Base-by-base conservation (phyloP, 1,284 basidiomycete genomes). In the Malassezia vespertilionis region DNA sequence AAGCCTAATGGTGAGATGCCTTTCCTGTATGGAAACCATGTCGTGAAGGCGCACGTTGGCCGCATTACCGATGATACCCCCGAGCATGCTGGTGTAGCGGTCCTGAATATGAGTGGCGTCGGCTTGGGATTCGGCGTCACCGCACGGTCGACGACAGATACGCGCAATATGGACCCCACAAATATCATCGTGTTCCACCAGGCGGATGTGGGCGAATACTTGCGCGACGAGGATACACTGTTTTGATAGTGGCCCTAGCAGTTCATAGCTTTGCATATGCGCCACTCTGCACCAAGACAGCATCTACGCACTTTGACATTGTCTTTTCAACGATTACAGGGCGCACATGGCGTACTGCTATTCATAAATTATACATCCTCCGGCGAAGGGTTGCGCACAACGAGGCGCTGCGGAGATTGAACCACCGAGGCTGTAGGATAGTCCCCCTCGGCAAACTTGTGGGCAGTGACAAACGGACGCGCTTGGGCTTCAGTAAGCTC, bases 1-100 rank as follows among this genome's bases (percentile, higher is more conserved):
- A 99, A 99, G 73, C 84, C 90, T 12, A 93, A 97, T 57, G 93
- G 93, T 65, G 93, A 99, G 74, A 88, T 97, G 80, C 93, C 93
- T 2, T 99, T 95, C 77, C 75, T 99, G 40, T 99, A 97, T 67
- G 93, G 93, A 46, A 97, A 97, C 71, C 90, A 99, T 75, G 84
- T 97, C 53, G 80, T 96, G 57, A 99, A 97, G 74, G 93, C 93
- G 23, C 93, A 99, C 72, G 76, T 99, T 21, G 91, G 93, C n/a
- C 79, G 91, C 60, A 96, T 97, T 70, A 96, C 93, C 42, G 93
- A 99, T 71, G 93, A 99, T 69, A 95, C 90, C 4, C 90, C 91
- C 11, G 93, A 99, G 69, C 93, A 99, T 71, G 91, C 96, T 66
- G 93, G 93, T 49, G 93, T 97, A 2, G 87, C 97, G 9, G 82